Evolutionary conservation across 2,329 filamentous ascomycete genomes (phyloP), one percentile per base, ranked within the genome.

Genomic region (Colletotrichum sansevieriae): DNA sequence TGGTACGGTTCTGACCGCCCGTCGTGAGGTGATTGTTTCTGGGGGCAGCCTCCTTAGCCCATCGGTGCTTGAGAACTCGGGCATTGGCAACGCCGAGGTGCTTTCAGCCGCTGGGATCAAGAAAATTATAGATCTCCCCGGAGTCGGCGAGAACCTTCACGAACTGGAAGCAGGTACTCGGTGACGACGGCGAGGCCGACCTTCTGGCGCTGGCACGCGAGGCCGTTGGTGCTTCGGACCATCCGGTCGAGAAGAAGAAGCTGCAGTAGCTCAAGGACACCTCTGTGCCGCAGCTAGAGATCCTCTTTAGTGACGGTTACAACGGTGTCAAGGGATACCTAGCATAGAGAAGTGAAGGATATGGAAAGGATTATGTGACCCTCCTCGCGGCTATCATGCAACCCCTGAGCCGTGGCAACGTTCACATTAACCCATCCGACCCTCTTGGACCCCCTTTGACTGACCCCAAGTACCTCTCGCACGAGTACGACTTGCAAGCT

Each of bases 51-150:
- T 85, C 74, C 85, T 88, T 73, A 85, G 85, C 1, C 86, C 87
- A 1, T 83, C 87, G 43, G 74, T 90, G 0, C 82, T 90, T 3
- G 87, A 87, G 72, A 81, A 87, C 1, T 85, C 82, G n/a, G 88
- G 88, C 22, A 80, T 90, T 22, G 88, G 88, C 2, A 83, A 83
- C 1, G 72, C 71, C 7, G 74, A 78, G 0, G 81, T 89, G 43
- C 80, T 91, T 2, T 66, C 79, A 6, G 76, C 78, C 4, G 80
- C 84, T 61, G 75, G 78, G 4, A 86, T 90, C 64, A 73, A 79
- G 1, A 78, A 85, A 4, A 66, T 87, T 15, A 76, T 82, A 0
- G 82, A 90, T 70, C 80, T 87, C 0, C 87, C 87, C 0, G 87
- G 86, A 13, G 88, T 91, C 1, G 89, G 77, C 0, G 73, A 77